Evolutionary conservation across 768 basidiomycete species (phyloP).

Genomic region (Panus rudis): DNA sequence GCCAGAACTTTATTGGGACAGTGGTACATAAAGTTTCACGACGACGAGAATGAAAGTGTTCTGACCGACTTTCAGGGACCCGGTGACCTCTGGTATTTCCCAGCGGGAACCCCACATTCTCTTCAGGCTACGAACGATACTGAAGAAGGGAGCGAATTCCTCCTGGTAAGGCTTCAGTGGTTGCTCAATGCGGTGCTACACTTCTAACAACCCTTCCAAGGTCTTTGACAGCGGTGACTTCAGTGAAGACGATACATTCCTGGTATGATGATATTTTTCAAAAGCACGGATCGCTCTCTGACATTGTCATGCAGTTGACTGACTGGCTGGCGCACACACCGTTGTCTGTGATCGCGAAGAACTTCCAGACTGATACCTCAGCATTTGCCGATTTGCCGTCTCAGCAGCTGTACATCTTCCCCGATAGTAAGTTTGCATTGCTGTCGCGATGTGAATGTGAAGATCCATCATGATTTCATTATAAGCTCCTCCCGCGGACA

Average conservation of each 20-base stretch:
- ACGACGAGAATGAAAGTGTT: background rate
- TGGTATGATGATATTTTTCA: slow-evolving; percentile 25
- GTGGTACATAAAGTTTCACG: slow-evolving; percentile 27
- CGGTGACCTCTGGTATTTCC: slow-evolving; percentile 52
- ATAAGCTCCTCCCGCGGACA: slow-evolving; percentile 11
- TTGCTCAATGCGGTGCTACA: background rate
- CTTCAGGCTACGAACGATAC: slow-evolving; percentile 41
- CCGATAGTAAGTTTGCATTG: slow-evolving; percentile 25
- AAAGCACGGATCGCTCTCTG: background rate
- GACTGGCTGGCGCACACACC: slow-evolving; percentile 52
- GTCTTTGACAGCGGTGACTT: slow-evolving; percentile 46
- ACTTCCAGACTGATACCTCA: slow-evolving; percentile 34
- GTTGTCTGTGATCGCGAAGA: slow-evolving; percentile 50
- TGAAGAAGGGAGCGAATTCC: slow-evolving; percentile 43
- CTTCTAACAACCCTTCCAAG: slow-evolving; percentile 18
- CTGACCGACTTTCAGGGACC: slow-evolving; percentile 23
- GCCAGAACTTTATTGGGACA: slow-evolving; percentile 42
- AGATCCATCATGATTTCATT: background rate
- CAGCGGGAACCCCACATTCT: slow-evolving; percentile 47
- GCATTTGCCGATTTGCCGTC: slow-evolving; percentile 39
- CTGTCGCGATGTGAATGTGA: background rate
- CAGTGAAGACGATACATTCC: slow-evolving; percentile 46
- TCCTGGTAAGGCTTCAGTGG: slow-evolving; percentile 29
- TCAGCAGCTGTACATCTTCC: slow-evolving; percentile 47
- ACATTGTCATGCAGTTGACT: slow-evolving; percentile 30